Percentiles rank a stretch among this genome's conserved stretches.
Conservation (phyloP, 768 basidiomycete genomes). For the Astraeus odoratus region DNA sequence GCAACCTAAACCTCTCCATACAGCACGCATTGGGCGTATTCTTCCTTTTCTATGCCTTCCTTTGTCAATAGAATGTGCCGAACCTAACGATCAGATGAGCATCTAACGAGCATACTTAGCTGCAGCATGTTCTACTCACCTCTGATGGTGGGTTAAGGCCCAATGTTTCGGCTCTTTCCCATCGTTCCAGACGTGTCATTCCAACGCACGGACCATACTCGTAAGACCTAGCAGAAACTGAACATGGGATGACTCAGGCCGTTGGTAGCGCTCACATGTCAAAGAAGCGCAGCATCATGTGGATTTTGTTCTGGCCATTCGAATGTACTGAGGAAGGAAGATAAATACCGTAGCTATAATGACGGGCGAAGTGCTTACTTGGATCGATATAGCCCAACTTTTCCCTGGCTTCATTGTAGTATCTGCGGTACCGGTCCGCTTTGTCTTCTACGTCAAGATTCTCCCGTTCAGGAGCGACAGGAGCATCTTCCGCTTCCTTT, state of each 20-base stretch:
- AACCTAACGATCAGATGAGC: constrained; percentile 40
- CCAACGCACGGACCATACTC: constrained; percentile 80
- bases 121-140: constrained; percentile 34
- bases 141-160: constrained; percentile 77
- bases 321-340: constrained; percentile 49
- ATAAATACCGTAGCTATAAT: constrained; percentile 4
- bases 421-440: constrained; percentile 44
- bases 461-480: constrained; percentile 8
- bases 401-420: constrained; percentile 39
- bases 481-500: constrained; percentile 6
- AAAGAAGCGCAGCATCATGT: constrained; percentile 73
- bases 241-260: not conserved
- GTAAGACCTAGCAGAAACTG: constrained; percentile 43
- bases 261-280: constrained; percentile 47
- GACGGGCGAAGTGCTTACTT: constrained; percentile 38
- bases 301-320: constrained; percentile 51
- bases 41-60: constrained; percentile 47
- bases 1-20: constrained; percentile 29
- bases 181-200: constrained; percentile 75
- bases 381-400: constrained; percentile 52
- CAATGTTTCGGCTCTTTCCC: constrained; percentile 75
- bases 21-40: constrained; percentile 61
- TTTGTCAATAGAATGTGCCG: constrained; percentile 68
- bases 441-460: constrained; percentile 40
- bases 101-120: not conserved